Conservation (phyloP, 139 green algal species). For the Haematococcus sp. region DNA sequence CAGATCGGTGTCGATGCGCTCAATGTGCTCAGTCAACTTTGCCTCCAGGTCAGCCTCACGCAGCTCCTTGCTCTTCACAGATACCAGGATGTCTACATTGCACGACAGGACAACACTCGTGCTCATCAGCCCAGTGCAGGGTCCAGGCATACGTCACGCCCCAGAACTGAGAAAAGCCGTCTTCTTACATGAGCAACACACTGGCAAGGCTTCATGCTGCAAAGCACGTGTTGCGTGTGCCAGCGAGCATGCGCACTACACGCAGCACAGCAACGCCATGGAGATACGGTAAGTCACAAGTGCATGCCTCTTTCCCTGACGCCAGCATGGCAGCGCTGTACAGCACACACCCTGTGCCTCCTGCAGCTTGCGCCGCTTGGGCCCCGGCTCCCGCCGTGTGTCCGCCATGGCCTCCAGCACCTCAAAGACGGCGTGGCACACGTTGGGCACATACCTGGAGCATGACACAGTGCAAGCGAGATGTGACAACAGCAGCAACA, state of each 20-base stretch:
- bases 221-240: neutral
- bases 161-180: too few relatives aligned
- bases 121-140: too few relatives aligned
- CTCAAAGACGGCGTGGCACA: slow-evolving; percentile 47
- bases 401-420: slow-evolving; percentile 49
- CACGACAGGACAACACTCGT: neutral
- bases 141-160: neutral
- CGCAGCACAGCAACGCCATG: too few relatives aligned
- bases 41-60: slow-evolving; percentile 43
- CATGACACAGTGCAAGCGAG: too few relatives aligned
- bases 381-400: neutral
- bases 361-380: slow-evolving; percentile 54
- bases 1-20: slow-evolving; percentile 89
- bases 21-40: slow-evolving; percentile 83
- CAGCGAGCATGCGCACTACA: too few relatives aligned
- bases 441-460: slow-evolving; percentile 93
- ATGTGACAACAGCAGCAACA: too few relatives aligned
- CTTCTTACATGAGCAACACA: too few relatives aligned
- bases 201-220: too few relatives aligned
- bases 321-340: neutral
- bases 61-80: slow-evolving; percentile 49
- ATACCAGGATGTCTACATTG: slow-evolving; percentile 45
- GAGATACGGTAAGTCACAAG: too few relatives aligned
- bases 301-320: too few relatives aligned
- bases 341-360: slow-evolving; percentile 18